Conservation (phyloP, 345 rosid species). For the Triadica sebifera region DNA sequence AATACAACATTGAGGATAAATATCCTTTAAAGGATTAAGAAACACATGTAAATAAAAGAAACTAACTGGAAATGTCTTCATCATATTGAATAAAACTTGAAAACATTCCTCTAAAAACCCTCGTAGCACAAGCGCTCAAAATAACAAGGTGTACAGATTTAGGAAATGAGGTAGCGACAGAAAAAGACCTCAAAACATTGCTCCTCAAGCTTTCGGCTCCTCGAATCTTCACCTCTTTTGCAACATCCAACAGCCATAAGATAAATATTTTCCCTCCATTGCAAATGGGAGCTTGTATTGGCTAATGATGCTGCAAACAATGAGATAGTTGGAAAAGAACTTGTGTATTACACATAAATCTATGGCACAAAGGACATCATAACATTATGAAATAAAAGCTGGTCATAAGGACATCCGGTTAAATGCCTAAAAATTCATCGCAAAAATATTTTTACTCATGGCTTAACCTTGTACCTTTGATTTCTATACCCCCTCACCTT, state of each 20-base stretch:
- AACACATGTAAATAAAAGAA: background rate
- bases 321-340: background rate
- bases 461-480: too few relatives aligned
- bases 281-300: constrained; percentile 40
- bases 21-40: background rate
- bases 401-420: too few relatives aligned
- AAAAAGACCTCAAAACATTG: constrained; percentile 59
- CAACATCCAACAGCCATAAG: constrained; percentile 80
- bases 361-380: background rate
- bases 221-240: constrained; percentile 62
- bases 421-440: too few relatives aligned
- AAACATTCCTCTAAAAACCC: background rate
- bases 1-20: background rate
- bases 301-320: constrained; percentile 57
- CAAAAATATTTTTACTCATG: too few relatives aligned
- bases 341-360: background rate
- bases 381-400: background rate
- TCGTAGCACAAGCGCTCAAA: background rate
- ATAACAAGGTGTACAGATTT: too few relatives aligned
- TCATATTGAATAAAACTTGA: background rate
- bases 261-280: constrained; percentile 57
- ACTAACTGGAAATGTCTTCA: background rate
- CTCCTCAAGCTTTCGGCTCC: constrained; percentile 64
- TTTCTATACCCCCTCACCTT: too few relatives aligned
- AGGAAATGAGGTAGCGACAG: background rate